Conservation (phyloP, 345 rosid species). For the Diplotaxis tenuifolia region DNA sequence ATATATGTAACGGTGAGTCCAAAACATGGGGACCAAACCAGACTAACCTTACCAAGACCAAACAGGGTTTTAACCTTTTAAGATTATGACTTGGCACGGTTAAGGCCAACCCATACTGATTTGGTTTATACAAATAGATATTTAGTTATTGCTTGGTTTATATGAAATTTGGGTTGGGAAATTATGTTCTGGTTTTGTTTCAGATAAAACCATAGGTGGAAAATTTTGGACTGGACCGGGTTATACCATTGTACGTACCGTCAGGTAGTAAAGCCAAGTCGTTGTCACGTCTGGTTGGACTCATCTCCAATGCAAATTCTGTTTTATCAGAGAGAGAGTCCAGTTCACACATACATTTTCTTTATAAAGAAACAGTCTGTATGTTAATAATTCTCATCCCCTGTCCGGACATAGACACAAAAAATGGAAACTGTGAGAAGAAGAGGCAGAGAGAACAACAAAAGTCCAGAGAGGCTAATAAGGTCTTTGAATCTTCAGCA, state of each 20-base stretch:
- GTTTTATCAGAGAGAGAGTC: conserved; percentile 6
- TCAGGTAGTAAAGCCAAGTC: conserved; percentile 38
- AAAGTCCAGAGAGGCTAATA: conserved; percentile 33
- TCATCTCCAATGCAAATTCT: conserved; percentile 27
- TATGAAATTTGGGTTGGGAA: neutral
- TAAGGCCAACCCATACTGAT: neutral
- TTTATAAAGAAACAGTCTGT: conserved; percentile 12
- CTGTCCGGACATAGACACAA: conserved; percentile 33
- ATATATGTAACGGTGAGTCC: neutral
- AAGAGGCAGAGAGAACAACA: conserved; percentile 34
- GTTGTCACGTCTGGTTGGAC: conserved; percentile 31
- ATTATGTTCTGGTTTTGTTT: neutral
- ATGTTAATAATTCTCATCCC: conserved; percentile 21
- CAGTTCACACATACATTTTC: conserved; percentile 7
- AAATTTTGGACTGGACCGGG: conserved; percentile 11
- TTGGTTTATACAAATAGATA: neutral
- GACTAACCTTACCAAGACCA: conserved; percentile 5
- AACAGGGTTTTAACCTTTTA: neutral
- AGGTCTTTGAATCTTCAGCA: conserved; percentile 22
- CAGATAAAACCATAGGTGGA: neutral
- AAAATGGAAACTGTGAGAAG: conserved; percentile 31
- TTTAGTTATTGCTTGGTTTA: neutral
- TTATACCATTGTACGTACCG: conserved; percentile 23
- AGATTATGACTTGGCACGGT: neutral
- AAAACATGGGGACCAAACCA: neutral